These are phyloP conservation scores for Clavulina sp. DNA, from an alignment of 768 basidiomycete genomes.

Conservation along the genomic window DNA sequence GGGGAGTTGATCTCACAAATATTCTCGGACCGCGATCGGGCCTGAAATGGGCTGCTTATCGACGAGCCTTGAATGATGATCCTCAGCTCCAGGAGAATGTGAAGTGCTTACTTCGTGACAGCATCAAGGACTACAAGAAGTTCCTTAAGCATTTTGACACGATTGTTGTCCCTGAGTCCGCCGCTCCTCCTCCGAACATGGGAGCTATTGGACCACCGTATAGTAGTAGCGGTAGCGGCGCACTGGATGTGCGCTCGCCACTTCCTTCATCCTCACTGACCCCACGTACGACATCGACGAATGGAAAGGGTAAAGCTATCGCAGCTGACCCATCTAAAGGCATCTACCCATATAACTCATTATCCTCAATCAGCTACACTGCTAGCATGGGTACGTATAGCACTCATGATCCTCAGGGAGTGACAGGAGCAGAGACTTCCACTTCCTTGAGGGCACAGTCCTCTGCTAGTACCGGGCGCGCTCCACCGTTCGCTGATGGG, in stretches of 20 bases:
- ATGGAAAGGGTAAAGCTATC: background rate
- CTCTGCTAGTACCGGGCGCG: no score
- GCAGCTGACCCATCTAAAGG: background rate
- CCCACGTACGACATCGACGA: background rate
- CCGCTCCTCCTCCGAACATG: conserved; percentile 2
- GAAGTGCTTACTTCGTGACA: conserved; percentile 42
- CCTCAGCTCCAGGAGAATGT: conserved; percentile 43
- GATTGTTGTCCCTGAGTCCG: conserved; percentile 24
- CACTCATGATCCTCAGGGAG: no score
- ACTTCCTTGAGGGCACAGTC: no score
- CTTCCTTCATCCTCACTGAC: background rate
- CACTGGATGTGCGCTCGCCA: background rate
- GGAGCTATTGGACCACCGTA: background rate
- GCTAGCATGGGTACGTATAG: no score
- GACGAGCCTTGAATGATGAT: conserved; percentile 32
- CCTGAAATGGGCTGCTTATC: conserved; percentile 47
- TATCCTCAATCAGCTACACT: no score
- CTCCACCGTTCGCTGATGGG: no score
- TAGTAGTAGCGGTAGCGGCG: background rate
- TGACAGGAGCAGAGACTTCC: no score
- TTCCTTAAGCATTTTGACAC: conserved; percentile 74
- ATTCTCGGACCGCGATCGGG: conserved; percentile 45
- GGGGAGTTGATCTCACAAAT: conserved; percentile 74
- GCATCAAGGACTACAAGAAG: conserved; percentile 68
- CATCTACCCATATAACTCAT: no score